Evolutionary conservation across 2,329 filamentous ascomycete species (phyloP).

Genomic region (Scedosporium aurantiacum): DNA sequence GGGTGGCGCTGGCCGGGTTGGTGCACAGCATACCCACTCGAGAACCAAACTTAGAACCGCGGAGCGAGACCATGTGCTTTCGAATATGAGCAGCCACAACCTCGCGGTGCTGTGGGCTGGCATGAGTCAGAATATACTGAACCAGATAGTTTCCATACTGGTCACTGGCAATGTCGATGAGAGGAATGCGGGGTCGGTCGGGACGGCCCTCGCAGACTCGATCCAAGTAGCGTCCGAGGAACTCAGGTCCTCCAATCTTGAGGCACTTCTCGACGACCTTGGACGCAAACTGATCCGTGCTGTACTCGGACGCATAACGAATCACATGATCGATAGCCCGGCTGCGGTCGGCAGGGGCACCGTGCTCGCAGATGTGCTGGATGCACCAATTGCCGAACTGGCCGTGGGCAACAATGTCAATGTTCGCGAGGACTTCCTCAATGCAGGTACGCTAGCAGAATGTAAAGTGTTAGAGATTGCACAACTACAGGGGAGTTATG

Average conservation of each 20-base stretch:
- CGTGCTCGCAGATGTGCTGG: slow-evolving; percentile 97
- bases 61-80: slow-evolving; percentile 98
- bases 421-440: slow-evolving; percentile 87
- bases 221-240: slow-evolving; percentile 83
- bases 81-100: slow-evolving; percentile 87
- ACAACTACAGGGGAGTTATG: background rate
- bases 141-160: slow-evolving; percentile 98
- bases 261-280: slow-evolving; percentile 99
- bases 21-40: slow-evolving; percentile 98
- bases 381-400: slow-evolving; percentile 99
- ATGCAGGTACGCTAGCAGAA: slow-evolving; percentile 77
- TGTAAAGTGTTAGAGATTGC: slow-evolving; percentile 11
- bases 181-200: slow-evolving; percentile 86
- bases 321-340: slow-evolving; percentile 94
- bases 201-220: slow-evolving; percentile 84
- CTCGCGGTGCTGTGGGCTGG: slow-evolving; percentile 78
- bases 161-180: slow-evolving; percentile 97
- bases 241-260: slow-evolving; percentile 87
- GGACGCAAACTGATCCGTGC: slow-evolving; percentile 97
- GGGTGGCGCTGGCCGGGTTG: slow-evolving; percentile 81
- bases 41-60: slow-evolving; percentile 96
- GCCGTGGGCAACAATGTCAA: slow-evolving; percentile 91
- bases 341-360: slow-evolving; percentile 78
- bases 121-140: slow-evolving; percentile 90
- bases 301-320: slow-evolving; percentile 87